Percentiles rank a stretch among this genome's conserved stretches.
Evolutionary conservation across 257 asterid species (phyloP).

Genomic region (Nicotiana benthamiana): DNA sequence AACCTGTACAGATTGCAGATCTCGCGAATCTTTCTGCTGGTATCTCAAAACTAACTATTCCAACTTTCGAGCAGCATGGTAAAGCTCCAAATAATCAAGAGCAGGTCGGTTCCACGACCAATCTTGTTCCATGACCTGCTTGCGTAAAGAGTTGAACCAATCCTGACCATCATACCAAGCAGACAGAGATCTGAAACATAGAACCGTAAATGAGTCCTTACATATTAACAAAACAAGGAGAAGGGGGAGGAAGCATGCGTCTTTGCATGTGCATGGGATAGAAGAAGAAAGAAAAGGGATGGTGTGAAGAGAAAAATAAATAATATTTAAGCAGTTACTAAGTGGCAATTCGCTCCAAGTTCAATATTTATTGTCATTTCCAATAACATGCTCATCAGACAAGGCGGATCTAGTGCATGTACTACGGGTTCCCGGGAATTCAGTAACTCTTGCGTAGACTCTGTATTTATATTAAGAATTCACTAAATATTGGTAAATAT

Average conservation of each 20-base stretch:
- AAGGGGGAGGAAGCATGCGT: not conserved
- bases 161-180: constrained; percentile 83
- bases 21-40: not conserved
- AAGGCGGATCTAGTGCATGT: no score
- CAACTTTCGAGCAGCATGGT: constrained; percentile 81
- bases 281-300: not conserved
- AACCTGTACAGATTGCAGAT: constrained; percentile 37
- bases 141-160: constrained; percentile 77
- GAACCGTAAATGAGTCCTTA: not conserved
- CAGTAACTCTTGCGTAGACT: no score
- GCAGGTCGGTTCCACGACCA: constrained; percentile 99
- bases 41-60: not conserved
- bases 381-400: not conserved
- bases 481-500: no score
- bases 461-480: no score
- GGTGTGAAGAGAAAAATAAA: not conserved
- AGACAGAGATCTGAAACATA: constrained; percentile 57
- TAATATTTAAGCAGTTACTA: not conserved
- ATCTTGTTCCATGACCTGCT: constrained; percentile 92
- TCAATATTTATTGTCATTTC: not conserved
- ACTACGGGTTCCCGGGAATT: no score
- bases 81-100: constrained; percentile 96
- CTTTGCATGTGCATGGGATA: not conserved
- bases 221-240: not conserved
- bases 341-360: not conserved